Conservation (phyloP, 1,284 basidiomycete species). For the Exobasidium cylindrosporum region DNA sequence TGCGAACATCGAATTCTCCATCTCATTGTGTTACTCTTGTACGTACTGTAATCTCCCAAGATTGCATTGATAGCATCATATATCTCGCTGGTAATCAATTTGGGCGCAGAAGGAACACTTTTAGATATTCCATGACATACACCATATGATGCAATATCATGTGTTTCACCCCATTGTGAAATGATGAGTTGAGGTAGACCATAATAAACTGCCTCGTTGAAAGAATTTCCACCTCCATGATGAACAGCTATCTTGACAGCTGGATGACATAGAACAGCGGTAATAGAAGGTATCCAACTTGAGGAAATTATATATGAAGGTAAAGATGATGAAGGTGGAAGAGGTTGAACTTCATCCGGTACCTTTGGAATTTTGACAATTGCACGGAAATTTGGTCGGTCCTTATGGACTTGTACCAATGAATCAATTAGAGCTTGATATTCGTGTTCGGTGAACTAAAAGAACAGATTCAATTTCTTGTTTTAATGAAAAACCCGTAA, state of each 20-base stretch:
- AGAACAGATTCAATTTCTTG: slow-evolving; percentile 51
- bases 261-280: slow-evolving; percentile 40
- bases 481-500: no score
- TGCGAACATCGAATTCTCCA: no score
- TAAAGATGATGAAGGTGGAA: no score
- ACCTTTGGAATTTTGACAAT: no score
- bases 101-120: no score
- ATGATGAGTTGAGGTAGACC: slow-evolving; percentile 46
- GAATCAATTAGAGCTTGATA: slow-evolving; percentile 33
- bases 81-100: no score
- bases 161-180: slow-evolving; percentile 45
- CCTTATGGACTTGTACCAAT: slow-evolving; percentile 29
- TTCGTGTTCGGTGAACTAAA: slow-evolving; percentile 35
- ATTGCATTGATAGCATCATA: no score
- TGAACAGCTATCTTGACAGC: slow-evolving; percentile 38
- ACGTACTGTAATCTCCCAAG: no score
- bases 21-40: no score
- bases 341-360: no score
- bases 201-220: slow-evolving; percentile 47
- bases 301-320: slow-evolving; percentile 38
- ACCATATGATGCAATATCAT: no score
- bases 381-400: slow-evolving; percentile 24
- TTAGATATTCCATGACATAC: no score
- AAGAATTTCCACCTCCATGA: slow-evolving; percentile 50
- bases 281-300: slow-evolving; percentile 34